These are phyloP conservation scores for Remersonia thermophila DNA, from an alignment of 2,329 filamentous ascomycete species.

Conservation along the genomic window DNA sequence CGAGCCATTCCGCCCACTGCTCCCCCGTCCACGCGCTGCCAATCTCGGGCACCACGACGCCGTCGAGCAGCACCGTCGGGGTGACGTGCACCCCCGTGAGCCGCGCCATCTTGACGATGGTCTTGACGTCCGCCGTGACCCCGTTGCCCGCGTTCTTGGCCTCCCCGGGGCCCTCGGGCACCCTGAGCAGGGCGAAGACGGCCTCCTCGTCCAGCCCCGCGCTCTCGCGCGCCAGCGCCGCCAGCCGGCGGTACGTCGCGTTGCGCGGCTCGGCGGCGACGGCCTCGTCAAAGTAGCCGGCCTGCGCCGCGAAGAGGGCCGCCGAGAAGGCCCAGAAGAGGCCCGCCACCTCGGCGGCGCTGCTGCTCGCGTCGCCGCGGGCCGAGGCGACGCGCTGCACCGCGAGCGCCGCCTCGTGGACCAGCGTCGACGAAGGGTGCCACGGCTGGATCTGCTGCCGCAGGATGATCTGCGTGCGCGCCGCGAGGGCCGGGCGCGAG, in stretches of 20 bases:
- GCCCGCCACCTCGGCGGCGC: too few relatives aligned
- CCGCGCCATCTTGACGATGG: conserved; percentile 67
- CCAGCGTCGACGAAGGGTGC: conserved; percentile 76
- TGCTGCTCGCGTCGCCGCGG: conserved; percentile 35
- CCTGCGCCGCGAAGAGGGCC: conserved; percentile 53
- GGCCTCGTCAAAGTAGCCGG: conserved; percentile 70
- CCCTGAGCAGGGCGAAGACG: conserved; percentile 55
- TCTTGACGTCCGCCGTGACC: conserved; percentile 76
- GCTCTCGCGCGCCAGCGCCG: conserved; percentile 53
- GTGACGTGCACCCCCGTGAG: conserved; percentile 79
- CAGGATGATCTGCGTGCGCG: conserved; percentile 63
- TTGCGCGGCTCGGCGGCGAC: conserved; percentile 80
- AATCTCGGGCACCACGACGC: conserved; percentile 67
- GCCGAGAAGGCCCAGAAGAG: conserved; percentile 68
- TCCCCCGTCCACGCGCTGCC: conserved; percentile 65
- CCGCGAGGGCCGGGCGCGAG: conserved; percentile 41
- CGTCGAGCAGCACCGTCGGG: conserved; percentile 81
- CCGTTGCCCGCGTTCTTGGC: conserved; percentile 63
- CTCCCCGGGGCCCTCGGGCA: conserved; percentile 49
- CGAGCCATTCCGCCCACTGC: conserved; percentile 79
- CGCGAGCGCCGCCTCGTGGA: conserved; percentile 74
- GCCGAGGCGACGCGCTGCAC: conserved; percentile 53
- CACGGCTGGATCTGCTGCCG: conserved; percentile 88
- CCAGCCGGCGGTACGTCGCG: conserved; percentile 66
- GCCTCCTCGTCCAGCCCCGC: conserved; percentile 59